phyloP scores from a whole-genome alignment of 2,329 filamentous ascomycete species.

The Aspergillus pseudoglaucus region DNA sequence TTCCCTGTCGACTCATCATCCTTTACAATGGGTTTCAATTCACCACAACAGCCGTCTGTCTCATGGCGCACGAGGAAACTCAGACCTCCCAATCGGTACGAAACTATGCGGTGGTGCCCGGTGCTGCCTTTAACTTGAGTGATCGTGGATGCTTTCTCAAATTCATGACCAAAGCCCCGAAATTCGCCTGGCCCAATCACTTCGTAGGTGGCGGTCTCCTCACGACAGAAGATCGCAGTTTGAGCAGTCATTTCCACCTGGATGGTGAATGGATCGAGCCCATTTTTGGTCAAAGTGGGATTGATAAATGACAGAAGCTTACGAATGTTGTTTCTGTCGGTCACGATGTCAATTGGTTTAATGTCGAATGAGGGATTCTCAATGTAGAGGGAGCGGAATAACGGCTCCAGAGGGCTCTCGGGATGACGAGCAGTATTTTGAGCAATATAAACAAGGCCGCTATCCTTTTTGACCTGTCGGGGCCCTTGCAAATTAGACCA shows the following conservation, averaged over 20 bases:
- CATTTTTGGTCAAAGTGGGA: constrained; percentile 14
- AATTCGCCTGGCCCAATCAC: constrained; percentile 32
- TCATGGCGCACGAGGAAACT: constrained; percentile 40
- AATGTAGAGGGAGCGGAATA: constrained; percentile 41
- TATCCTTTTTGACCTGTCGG: constrained; percentile 17
- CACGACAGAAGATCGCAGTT: constrained; percentile 36
- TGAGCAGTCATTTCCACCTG: constrained; percentile 32
- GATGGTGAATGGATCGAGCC: constrained; percentile 36
- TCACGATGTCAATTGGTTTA: constrained; percentile 35
- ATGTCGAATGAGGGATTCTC: constrained; percentile 34
- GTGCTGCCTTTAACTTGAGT: constrained; percentile 30
- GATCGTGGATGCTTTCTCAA: constrained; percentile 41
- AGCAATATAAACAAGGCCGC: constrained; percentile 25
- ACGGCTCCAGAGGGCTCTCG: constrained; percentile 40
- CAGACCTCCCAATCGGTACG: constrained; percentile 39
- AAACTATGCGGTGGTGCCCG: constrained; percentile 43
- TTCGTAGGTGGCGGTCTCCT: constrained; percentile 21
- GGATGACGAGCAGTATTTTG: constrained; percentile 44
- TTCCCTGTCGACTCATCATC: background rate
- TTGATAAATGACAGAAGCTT: constrained; percentile 44
- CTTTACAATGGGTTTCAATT: constrained; percentile 12
- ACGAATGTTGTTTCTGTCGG: constrained; percentile 44
- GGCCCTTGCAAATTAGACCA: constrained; percentile 29
- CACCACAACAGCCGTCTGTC: constrained; percentile 31
- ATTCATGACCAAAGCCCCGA: constrained; percentile 40